These are phyloP conservation scores for Fistulinella cinereoalba DNA, from an alignment of 1,284 basidiomycete genomes.

Conservation along the genomic window DNA sequence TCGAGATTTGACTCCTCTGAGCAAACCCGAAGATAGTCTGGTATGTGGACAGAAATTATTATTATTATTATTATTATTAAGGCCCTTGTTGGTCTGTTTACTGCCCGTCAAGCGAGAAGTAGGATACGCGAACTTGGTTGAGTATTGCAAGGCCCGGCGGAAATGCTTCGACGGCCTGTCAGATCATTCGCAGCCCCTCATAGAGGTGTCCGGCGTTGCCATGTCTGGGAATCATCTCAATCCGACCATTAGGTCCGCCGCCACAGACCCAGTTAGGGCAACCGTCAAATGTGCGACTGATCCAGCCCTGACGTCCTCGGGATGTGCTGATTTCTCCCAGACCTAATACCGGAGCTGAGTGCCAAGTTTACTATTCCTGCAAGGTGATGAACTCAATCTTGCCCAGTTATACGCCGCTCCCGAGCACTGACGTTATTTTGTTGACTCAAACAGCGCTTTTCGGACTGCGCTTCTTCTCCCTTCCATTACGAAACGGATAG, in stretches of 20 bases:
- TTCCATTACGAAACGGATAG: constrained; percentile 65
- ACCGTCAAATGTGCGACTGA: constrained; percentile 51
- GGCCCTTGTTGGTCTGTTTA: constrained; percentile 13
- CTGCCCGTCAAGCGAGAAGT: constrained; percentile 51
- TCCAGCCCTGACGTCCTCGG: constrained; percentile 19
- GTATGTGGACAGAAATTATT: constrained; percentile 41
- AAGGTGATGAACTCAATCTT: constrained; percentile 46
- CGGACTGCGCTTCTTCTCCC: constrained; percentile 67
- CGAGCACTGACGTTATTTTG: constrained; percentile 27
- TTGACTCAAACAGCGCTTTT: constrained; percentile 46
- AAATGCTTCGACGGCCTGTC: constrained; percentile 61
- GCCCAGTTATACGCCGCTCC: constrained; percentile 14
- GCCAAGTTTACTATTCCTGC: constrained; percentile 69
- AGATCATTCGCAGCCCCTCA: constrained; percentile 64
- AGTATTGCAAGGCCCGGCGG: constrained; percentile 58
- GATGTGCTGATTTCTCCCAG: constrained; percentile 40
- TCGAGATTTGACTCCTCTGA: constrained; percentile 66
- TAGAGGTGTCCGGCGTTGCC: constrained; percentile 60
- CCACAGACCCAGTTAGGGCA: constrained; percentile 35
- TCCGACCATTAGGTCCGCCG: constrained; percentile 39
- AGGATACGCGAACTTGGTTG: constrained; percentile 54
- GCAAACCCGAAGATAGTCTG: constrained; percentile 60
- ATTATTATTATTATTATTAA: no score
- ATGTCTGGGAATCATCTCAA: constrained; percentile 54
- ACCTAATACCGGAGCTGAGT: constrained; percentile 76